Conservation (phyloP, 2,329 filamentous ascomycete species). For the Beauveria caledonica region DNA sequence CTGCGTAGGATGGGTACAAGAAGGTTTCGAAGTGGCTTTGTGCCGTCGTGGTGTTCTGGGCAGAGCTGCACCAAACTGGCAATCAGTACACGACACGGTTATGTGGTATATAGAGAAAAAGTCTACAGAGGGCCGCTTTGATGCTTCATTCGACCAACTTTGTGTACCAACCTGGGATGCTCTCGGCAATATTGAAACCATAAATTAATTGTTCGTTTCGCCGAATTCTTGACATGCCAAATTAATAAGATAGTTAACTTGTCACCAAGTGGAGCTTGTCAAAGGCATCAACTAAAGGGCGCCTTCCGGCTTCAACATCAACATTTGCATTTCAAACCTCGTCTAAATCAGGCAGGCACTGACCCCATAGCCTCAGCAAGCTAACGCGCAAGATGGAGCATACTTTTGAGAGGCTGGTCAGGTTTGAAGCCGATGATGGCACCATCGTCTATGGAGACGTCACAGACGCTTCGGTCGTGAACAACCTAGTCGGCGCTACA, state of each 20-base stretch:
- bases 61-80: conserved; percentile 25
- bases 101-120: conserved; percentile 33
- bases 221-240: too few relatives aligned
- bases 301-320: not conserved
- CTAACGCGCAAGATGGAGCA: not conserved
- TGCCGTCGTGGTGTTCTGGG: conserved; percentile 25
- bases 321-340: not conserved
- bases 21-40: conserved; percentile 26
- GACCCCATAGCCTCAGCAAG: not conserved
- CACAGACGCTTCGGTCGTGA: not conserved
- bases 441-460: not conserved
- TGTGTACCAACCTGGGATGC: conserved; percentile 29
- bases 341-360: too few relatives aligned
- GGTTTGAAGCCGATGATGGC: not conserved
- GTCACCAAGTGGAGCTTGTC: not conserved
- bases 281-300: not conserved
- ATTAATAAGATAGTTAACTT: too few relatives aligned
- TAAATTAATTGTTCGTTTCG: not conserved
- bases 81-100: conserved; percentile 24
- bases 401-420: not conserved
- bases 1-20: conserved; percentile 34
- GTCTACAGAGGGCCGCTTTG: conserved; percentile 31
- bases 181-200: conserved; percentile 19
- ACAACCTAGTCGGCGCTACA: not conserved
- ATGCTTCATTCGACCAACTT: conserved; percentile 24